Base-by-base conservation (phyloP, 75 land plant species). In the Pseudotsuga menziesii region DNA sequence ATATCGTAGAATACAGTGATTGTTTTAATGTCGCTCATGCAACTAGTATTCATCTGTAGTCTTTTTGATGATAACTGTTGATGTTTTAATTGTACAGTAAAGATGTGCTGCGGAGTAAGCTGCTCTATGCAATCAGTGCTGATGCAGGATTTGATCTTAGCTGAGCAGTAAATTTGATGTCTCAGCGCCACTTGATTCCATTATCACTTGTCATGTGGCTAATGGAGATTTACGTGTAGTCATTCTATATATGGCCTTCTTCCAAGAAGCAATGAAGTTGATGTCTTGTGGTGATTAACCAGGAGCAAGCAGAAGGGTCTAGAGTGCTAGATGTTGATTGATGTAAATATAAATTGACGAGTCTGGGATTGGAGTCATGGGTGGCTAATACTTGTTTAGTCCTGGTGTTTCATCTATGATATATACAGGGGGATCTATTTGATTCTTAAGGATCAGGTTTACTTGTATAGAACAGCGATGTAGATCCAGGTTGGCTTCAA, bases 101-200 rank as follows among this genome's bases (percentile, higher is more conserved):
- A 77, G 91, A 91, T 70, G 87, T 88, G 72, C 70, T 95, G 83
- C 83, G 82, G 35, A 84, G 63, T 17, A 95, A 95, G 80, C 70
- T 95, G 76, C 67, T 95, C 27, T 95, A 95, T 75, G 96, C 96
- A 14, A 89, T 95, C 60, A 91, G 82, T 84, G 96, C 98, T 15
- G 96, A 90, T 36, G 98, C 98, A 35, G 98, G 98, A 58, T 95
- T 95, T 77, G 98, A 95, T 81, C 75, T 95, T 78, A 93, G 98
- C 77, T 95, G 83, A 91, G 32, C 58, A 16, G 39, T 64, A 1
- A 48, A 48, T 48, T 11, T 48, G 54, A 48, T 48, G 11, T 20
- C 29, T 15, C 67, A 35, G 64, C 15, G 19, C n/a, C 41, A 64
- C 39, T 36, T 29, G 69, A 64, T 64, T 64, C n/a, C 54, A 48